Conservation (phyloP, 139 green algal genomes). For the Picochlorum sp. region DNA sequence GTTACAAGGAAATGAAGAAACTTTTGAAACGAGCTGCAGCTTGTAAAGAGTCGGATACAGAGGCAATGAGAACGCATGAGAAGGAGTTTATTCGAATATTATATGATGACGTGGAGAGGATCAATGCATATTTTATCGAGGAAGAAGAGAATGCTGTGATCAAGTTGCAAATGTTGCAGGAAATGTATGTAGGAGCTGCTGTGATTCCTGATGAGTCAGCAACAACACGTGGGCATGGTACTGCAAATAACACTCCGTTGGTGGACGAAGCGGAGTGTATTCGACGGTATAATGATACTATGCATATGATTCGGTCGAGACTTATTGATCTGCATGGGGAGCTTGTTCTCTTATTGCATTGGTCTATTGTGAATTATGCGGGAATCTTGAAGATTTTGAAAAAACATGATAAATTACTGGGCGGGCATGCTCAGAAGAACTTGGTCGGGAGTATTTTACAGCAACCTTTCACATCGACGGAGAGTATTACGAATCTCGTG, state of each 20-base stretch:
- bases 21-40: constrained; percentile 42
- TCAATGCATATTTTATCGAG: constrained; percentile 71
- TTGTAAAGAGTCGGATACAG: too few relatives aligned
- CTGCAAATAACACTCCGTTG: too few relatives aligned
- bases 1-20: constrained; percentile 28
- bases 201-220: neutral
- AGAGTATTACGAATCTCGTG: constrained; percentile 53
- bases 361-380: constrained; percentile 63
- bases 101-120: constrained; percentile 18
- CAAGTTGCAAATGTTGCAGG: constrained; percentile 39
- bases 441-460: constrained; percentile 59
- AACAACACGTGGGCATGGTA: too few relatives aligned
- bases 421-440: constrained; percentile 44
- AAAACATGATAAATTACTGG: constrained; percentile 74
- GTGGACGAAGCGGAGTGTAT: too few relatives aligned
- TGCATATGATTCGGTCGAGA: neutral
- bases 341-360: constrained; percentile 71
- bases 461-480: constrained; percentile 66
- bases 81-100: neutral
- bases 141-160: constrained; percentile 75
- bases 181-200: constrained; percentile 10
- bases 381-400: constrained; percentile 83
- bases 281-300: neutral
- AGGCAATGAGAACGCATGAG: neutral
- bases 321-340: constrained; percentile 35